These are phyloP conservation scores for Saraca asoca DNA, from an alignment of 331 rosid species.

Conservation along the genomic window DNA sequence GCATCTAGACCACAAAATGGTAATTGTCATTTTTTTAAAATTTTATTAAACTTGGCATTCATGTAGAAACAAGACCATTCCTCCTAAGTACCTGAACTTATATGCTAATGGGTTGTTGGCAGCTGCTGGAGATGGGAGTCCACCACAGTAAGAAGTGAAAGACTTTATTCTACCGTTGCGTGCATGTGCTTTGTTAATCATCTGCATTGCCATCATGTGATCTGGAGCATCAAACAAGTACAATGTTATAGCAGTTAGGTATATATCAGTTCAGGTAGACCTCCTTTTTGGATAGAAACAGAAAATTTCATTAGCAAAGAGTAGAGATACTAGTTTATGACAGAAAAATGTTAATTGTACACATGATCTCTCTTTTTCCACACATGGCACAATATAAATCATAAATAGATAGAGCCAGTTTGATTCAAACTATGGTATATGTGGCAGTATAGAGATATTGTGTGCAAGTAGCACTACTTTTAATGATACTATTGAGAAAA, in stretches of 20 bases:
- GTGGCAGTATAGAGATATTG: no score
- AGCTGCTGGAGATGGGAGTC: slow-evolving; percentile 91
- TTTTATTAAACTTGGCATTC: not conserved
- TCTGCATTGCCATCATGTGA: slow-evolving; percentile 99
- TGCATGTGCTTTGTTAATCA: slow-evolving; percentile 73
- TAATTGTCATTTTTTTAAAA: not conserved
- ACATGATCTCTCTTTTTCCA: no score
- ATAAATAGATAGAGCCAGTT: no score
- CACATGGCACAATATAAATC: no score
- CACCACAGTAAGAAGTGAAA: slow-evolving; percentile 90
- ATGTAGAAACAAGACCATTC: slow-evolving; percentile 12
- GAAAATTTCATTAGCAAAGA: no score
- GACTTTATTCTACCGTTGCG: slow-evolving; percentile 71
- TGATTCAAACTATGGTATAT: no score
- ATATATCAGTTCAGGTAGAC: slow-evolving; percentile 9
- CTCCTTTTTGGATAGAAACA: no score
- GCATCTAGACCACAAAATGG: not conserved
- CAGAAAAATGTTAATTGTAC: no score
- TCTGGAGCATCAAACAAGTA: slow-evolving; percentile 53
- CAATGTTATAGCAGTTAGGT: slow-evolving; percentile 16
- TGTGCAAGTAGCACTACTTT: no score
- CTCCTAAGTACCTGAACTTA: slow-evolving; percentile 78
- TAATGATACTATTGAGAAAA: no score
- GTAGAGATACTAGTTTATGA: no score
- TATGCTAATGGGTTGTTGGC: slow-evolving; percentile 95